Evolutionary conservation across 805 yeast genomes (phyloP), one percentile per base, ranked within the genome.

Genomic region (Pichia sporocuriosa): DNA sequence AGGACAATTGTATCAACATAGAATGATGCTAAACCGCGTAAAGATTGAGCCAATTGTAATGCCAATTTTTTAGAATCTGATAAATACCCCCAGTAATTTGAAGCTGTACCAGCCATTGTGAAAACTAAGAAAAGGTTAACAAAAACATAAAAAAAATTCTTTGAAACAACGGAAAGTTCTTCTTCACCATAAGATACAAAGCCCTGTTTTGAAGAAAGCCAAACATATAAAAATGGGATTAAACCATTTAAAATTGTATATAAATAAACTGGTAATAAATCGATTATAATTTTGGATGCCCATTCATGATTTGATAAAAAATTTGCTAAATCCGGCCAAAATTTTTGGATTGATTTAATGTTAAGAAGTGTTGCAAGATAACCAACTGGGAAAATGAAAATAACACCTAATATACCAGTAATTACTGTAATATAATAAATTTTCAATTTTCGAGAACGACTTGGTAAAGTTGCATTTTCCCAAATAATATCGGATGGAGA

Each of bases 401-500:
- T 73, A 7, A 86, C 73, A 42, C 93, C 82, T 4, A 83, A 56
- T 0, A 84, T 48, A 6, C 85, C 82, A 32, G 85, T 84, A 31
- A 81, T 57, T 2, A 79, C 47, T 1, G 93, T 82, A 22, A 86
- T 81, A 7, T 72, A 46, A 50, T 81, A 79, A 10, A 76, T 70
- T 48, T 88, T 77, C 15, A 77, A 50, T 35, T 83, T 63, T 44
- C 96, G 68, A 52, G 85, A 89, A 41, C 68, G 70, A 42, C 95
- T 70, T 0, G 94, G 79, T 55, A 89, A 66, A 52, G 94, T 89
- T 27, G 87, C 75, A 55, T 89, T 87, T 43, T 79, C 84, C 98
- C 98, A 90, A 31, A 86, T 79, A 20, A 90, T 83, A 58, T 90
- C 98, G 54, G 84, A 90, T 4, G 97, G 97, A 1, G 97, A 95